These are phyloP conservation scores for Pisolithus microcarpus DNA, from an alignment of 768 basidiomycete species.

Conservation along the genomic window DNA sequence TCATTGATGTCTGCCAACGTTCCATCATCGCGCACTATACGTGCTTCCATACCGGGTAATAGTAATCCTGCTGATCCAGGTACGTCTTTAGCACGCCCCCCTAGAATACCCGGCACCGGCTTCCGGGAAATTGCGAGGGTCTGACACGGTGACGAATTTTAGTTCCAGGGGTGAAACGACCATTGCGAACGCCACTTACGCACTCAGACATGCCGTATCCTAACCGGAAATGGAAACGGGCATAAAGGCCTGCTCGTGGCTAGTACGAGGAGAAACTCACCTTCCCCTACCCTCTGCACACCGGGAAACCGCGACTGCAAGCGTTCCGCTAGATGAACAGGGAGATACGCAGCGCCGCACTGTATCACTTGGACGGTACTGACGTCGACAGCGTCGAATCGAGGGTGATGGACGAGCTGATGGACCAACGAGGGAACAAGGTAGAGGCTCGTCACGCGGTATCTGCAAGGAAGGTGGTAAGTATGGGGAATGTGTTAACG, in stretches of 20 bases:
- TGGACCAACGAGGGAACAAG: slow-evolving; percentile 60
- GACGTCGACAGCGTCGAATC: slow-evolving; percentile 41
- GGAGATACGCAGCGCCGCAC: slow-evolving; percentile 64
- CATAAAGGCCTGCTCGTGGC: not conserved
- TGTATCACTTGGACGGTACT: slow-evolving; percentile 38
- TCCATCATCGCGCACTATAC: slow-evolving; percentile 55
- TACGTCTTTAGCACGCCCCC: slow-evolving; percentile 33
- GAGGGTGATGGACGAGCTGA: slow-evolving; percentile 53
- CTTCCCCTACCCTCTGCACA: slow-evolving; percentile 35
- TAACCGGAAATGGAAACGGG: slow-evolving; percentile 16
- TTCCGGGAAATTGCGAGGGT: slow-evolving; percentile 46
- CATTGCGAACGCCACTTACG: slow-evolving; percentile 32
- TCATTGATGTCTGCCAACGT: slow-evolving; percentile 47
- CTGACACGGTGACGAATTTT: slow-evolving; percentile 25
- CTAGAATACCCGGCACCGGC: slow-evolving; percentile 39
- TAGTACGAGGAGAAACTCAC: slow-evolving; percentile 24
- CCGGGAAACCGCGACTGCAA: slow-evolving; percentile 32
- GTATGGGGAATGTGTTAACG: not conserved
- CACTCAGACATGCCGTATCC: slow-evolving; percentile 71
- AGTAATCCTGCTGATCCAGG: slow-evolving; percentile 51
- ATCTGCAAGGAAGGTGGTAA: slow-evolving; percentile 31
- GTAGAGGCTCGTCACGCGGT: slow-evolving; percentile 41
- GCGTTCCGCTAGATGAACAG: slow-evolving; percentile 43
- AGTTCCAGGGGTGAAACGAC: not conserved
- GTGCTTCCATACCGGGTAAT: slow-evolving; percentile 56